Conservation (phyloP, 768 basidiomycete genomes). For the Rhodotorula taiwanensis region DNA sequence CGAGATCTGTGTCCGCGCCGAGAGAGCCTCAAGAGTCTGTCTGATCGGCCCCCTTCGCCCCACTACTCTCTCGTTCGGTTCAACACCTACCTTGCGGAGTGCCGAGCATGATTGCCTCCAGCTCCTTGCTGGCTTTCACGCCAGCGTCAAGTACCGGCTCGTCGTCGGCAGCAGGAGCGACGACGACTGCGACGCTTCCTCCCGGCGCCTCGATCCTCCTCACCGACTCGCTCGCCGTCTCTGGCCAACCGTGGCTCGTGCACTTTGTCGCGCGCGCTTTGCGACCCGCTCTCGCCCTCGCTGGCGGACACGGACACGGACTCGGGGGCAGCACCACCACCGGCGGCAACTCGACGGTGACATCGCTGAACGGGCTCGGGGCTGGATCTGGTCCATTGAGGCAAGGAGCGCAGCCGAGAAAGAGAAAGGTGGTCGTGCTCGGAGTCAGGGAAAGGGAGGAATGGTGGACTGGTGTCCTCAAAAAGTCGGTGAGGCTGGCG, state of each 20-base stretch:
- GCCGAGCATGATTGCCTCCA: conserved; percentile 5
- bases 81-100: too few relatives aligned
- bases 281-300: not conserved
- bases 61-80: too few relatives aligned
- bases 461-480: conserved; percentile 6
- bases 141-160: too few relatives aligned
- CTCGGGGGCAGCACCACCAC: too few relatives aligned
- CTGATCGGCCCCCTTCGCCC: too few relatives aligned
- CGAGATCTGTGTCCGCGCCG: too few relatives aligned
- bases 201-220: conserved; percentile 10
- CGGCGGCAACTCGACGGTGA: too few relatives aligned
- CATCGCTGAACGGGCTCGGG: too few relatives aligned
- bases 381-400: too few relatives aligned
- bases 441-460: conserved; percentile 17
- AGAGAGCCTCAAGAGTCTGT: too few relatives aligned
- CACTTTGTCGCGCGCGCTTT: conserved; percentile 4
- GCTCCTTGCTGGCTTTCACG: conserved; percentile 12
- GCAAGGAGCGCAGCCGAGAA: not conserved
- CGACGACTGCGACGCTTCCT: not conserved
- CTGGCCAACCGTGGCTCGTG: not conserved
- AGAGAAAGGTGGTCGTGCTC: conserved; percentile 7
- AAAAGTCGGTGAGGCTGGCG: conserved; percentile 19
- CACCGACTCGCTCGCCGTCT: conserved; percentile 14
- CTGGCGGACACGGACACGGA: not conserved
- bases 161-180: not conserved